These are phyloP conservation scores for Phytophthora sp. DNA, from an alignment of 352 stramenopile genomes.

Conservation along the genomic window DNA sequence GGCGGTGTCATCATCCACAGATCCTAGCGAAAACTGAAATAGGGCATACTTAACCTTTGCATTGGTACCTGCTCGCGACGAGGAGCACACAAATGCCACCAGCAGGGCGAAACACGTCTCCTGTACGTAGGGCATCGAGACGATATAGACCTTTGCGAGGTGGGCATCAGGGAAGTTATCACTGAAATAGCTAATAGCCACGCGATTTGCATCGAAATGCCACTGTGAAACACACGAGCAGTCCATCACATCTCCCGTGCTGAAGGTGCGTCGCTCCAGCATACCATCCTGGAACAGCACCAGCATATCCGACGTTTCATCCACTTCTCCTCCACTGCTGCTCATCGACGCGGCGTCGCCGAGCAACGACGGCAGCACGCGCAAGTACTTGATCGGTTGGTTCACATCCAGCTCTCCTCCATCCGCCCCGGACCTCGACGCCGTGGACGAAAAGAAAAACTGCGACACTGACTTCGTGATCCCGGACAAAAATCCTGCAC, in stretches of 20 bases:
- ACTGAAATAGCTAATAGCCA: slow-evolving; percentile 77
- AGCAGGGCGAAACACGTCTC: slow-evolving; percentile 63
- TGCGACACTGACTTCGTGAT: slow-evolving; percentile 78
- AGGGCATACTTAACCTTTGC: slow-evolving; percentile 70
- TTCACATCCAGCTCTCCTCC: slow-evolving; percentile 49
- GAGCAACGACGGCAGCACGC: slow-evolving; percentile 43
- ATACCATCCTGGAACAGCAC: slow-evolving; percentile 72
- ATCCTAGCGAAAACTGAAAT: slow-evolving; percentile 65
- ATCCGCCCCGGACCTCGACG: slow-evolving; percentile 34
- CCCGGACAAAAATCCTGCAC: slow-evolving; percentile 65
- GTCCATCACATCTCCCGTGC: slow-evolving; percentile 65
- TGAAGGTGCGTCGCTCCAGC: slow-evolving; percentile 77
- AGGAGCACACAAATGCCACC: slow-evolving; percentile 73
- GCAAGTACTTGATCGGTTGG: slow-evolving; percentile 60
- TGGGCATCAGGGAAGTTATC: slow-evolving; percentile 65
- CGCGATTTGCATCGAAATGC: slow-evolving; percentile 64
- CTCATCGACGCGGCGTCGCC: slow-evolving; percentile 23
- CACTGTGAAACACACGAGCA: slow-evolving; percentile 58
- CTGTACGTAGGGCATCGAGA: slow-evolving; percentile 72
- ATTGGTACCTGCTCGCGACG: slow-evolving; percentile 37
- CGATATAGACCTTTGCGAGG: slow-evolving; percentile 64
- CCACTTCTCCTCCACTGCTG: slow-evolving; percentile 25
- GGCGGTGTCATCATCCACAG: slow-evolving; percentile 26
- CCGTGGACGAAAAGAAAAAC: slow-evolving; percentile 72
- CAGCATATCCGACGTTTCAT: slow-evolving; percentile 63